These are phyloP conservation scores for Chamaecyparis obtusa DNA, from an alignment of 75 land plant species.

Conservation along the genomic window DNA sequence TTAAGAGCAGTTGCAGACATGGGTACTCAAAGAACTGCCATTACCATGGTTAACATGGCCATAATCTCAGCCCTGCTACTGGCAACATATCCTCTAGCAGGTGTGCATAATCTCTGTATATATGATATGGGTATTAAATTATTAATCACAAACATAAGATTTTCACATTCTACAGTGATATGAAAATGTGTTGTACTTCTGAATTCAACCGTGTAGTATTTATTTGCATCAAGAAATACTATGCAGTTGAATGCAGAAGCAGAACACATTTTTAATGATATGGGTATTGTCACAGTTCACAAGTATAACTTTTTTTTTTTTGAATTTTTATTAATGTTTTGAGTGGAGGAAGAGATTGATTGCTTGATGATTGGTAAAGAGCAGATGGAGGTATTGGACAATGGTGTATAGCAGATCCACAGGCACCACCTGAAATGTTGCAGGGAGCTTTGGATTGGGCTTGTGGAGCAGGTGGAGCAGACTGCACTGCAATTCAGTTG, in stretches of 20 bases:
- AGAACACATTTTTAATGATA: too few species aligned
- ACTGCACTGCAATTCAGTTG: constrained; percentile 54
- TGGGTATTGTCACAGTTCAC: too few species aligned
- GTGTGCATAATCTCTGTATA: background rate
- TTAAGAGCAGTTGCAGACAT: background rate
- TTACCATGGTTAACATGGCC: background rate
- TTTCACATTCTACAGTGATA: too few species aligned
- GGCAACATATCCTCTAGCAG: background rate
- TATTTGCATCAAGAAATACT: too few species aligned
- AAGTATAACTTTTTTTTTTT: too few species aligned
- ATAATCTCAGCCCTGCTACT: background rate
- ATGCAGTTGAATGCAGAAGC: too few species aligned
- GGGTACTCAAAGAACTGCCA: background rate
- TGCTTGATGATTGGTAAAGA: background rate
- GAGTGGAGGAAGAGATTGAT: background rate
- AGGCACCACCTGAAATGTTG: constrained; percentile 49
- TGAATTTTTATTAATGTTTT: background rate
- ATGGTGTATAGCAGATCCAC: constrained; percentile 55
- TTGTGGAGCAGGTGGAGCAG: constrained; percentile 64
- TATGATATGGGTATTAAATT: background rate
- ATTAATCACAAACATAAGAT: too few species aligned
- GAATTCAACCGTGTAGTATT: too few species aligned
- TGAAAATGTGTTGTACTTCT: too few species aligned
- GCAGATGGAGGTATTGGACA: background rate
- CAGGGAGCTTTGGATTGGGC: constrained; percentile 69